Percentiles rank a stretch among this genome's conserved stretches.
These are phyloP conservation scores for Mariannaea sp. DNA, from an alignment of 2,329 filamentous ascomycete species.

Conservation along the genomic window DNA sequence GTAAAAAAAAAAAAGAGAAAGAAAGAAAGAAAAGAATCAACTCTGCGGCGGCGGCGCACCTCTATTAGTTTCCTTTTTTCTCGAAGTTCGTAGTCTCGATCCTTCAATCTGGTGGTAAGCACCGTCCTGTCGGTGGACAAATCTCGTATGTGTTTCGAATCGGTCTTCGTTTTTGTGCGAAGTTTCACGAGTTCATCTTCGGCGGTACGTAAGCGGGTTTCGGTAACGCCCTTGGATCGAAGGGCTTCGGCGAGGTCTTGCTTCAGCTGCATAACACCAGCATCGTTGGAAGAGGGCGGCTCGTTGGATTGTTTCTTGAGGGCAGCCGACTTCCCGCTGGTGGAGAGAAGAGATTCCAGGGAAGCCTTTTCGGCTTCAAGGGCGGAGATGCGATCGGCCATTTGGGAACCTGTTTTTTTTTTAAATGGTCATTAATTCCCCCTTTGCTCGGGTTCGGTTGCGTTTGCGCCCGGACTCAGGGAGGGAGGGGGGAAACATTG, in stretches of 20 bases:
- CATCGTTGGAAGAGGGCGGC: constrained; percentile 37
- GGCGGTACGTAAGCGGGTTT: constrained; percentile 64
- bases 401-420: constrained; percentile 62
- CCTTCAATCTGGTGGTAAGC: constrained; percentile 70
- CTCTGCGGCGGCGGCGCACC: constrained; percentile 46
- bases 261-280: constrained; percentile 56
- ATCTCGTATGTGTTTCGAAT: constrained; percentile 63
- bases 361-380: constrained; percentile 63
- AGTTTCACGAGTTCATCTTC: constrained; percentile 68
- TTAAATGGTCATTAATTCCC: constrained; percentile 25
- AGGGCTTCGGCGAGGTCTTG: constrained; percentile 78
- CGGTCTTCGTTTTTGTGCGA: constrained; percentile 62
- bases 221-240: constrained; percentile 71
- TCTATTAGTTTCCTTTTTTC: constrained; percentile 84
- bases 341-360: constrained; percentile 40
- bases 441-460: constrained; percentile 6
- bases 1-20: too few species aligned
- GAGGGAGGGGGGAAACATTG: constrained; percentile 16
- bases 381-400: constrained; percentile 69
- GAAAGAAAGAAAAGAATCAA: too few species aligned
- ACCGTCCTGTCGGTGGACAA: constrained; percentile 66
- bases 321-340: constrained; percentile 26
- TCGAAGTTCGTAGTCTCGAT: constrained; percentile 82
- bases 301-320: constrained; percentile 15
- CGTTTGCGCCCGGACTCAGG: constrained; percentile 18